Evolutionary conservation across 345 rosid species (phyloP), one percentile per base, ranked within the genome.

Genomic region (Lumnitzera racemosa): DNA sequence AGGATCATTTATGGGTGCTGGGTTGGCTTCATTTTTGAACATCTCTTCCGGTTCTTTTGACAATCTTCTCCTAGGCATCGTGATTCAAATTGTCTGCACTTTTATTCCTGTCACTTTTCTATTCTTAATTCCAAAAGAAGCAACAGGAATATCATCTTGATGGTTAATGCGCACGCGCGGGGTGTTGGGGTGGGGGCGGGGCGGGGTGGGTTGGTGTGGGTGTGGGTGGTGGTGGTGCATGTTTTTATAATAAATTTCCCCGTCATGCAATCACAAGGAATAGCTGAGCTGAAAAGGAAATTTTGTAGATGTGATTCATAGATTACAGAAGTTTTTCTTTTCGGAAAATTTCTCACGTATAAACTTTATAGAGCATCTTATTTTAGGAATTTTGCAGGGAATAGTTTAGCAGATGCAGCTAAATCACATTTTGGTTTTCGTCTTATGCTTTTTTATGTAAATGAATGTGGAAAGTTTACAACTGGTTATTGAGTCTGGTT

Each of bases 1-100:
- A 4, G 95, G 97, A 55, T 88, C 97, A 9, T 94, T 90, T 70
- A 66, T 80, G 24, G 99, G 99, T 41, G 95, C 96, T n/a, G 91
- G 86, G 47, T 70, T 94, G 69, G 95, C 97, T 65, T 90, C 97
- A 46, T 2, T 81, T 56, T 63, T 94, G 60, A 82, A 83, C 72
- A 81, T 94, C 58, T 81, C 91, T 11, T 86, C 99, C 6, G 97
- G 96, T 17, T 90, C 92, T 5, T 94, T 86, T 46, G 88, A 88
- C 80, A 86, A 84, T 70, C 96, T 90, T 59, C 70, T 74, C 24
- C n/a, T 67, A 51, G 97, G 96, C 41, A 71, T 90, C 53, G 67
- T 68, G 24, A 75, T 94, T 67, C 99, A 88, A 80, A 73, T 86
- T 48, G 17, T 81, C 58, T 94, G 97, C 86, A 87, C 75, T 53